Evolutionary conservation across 352 stramenopile genomes (phyloP), one percentile per base, ranked within the genome.

Genomic region (Discostella stelligera): DNA sequence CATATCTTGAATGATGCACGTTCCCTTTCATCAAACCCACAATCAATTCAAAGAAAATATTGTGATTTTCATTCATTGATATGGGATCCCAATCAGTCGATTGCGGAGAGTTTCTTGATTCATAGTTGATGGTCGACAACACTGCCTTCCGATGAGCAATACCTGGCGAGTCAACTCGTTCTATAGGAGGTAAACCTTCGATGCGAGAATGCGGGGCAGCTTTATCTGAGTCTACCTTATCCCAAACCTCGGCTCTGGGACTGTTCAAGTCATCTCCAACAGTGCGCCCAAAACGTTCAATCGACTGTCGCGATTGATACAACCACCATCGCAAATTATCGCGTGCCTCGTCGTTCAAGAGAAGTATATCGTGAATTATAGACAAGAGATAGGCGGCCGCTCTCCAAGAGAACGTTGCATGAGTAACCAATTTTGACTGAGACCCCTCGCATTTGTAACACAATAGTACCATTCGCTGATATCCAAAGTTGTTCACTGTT

Each of bases 21-120:
- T 71, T 70, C 14, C 76, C 76, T 48, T 76, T 74, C 69, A 79
- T 79, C 13, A 79, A 27, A 32, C 49, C 60, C 21, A 83, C 69
- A 20, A 83, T 55, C 41, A 83, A n/a, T 58, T 71, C 69, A 66
- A 79, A 79, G 60, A 83, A 79, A 18, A 27, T 23, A 73, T 79
- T 72, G 25, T 49, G 68, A 30, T 58, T 49, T 48, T 69, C 52
- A n/a, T 37, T 25, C 69, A 83, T 79, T 18, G 76, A 79, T 41
- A 65, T 50, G 5, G 63, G 27, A 66, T 83, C 69, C 76, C 76
- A 83, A 54, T 25, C 63, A 58, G 66, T 59, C 20, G 50, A 54
- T 25, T 25, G n/a, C 13, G 4, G 37, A 10, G 7, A 44, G 2
- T 0, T 44, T 44, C 37, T 44, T 44, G 37, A 44, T 18, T 52